Evolutionary conservation across 1,284 basidiomycete species (phyloP).

Genomic region (Cystobasidium sp.): DNA sequence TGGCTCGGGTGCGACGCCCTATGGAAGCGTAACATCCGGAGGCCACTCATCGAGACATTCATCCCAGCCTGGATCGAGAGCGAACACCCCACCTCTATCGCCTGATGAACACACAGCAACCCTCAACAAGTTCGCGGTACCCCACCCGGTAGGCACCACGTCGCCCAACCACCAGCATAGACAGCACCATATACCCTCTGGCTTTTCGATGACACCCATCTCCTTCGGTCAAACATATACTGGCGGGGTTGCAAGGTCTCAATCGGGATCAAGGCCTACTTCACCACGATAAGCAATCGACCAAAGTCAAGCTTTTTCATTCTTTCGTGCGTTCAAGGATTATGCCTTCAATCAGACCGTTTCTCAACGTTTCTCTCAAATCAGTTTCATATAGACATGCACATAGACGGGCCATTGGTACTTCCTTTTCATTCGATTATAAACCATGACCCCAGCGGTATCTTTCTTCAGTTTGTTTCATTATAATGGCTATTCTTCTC

Average conservation of each 20-base stretch:
- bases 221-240: slow-evolving; percentile 42
- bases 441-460: slow-evolving; percentile 20
- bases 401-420: slow-evolving; percentile 20
- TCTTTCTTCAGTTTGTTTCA: slow-evolving; percentile 1
- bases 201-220: slow-evolving; percentile 44
- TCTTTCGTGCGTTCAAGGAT: neutral
- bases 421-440: neutral
- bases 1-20: neutral
- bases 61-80: slow-evolving; percentile 27
- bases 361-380: too few species aligned
- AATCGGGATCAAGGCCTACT: slow-evolving; percentile 25
- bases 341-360: neutral
- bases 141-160: slow-evolving; percentile 10
- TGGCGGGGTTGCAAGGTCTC: slow-evolving; percentile 16
- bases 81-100: slow-evolving; percentile 27
- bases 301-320: neutral
- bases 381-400: slow-evolving; percentile 17
- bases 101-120: slow-evolving; percentile 17
- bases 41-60: slow-evolving; percentile 30
- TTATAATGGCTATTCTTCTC: neutral
- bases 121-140: slow-evolving; percentile 33
- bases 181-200: slow-evolving; percentile 22
- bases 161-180: slow-evolving; percentile 19
- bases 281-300: slow-evolving; percentile 14
- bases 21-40: slow-evolving; percentile 10